A percentile compares a stretch with the other conserved stretches of the same genome.
Evolutionary conservation across 805 yeast genomes (phyloP).

Genomic region (Aciculoconidium aculeatum): DNA sequence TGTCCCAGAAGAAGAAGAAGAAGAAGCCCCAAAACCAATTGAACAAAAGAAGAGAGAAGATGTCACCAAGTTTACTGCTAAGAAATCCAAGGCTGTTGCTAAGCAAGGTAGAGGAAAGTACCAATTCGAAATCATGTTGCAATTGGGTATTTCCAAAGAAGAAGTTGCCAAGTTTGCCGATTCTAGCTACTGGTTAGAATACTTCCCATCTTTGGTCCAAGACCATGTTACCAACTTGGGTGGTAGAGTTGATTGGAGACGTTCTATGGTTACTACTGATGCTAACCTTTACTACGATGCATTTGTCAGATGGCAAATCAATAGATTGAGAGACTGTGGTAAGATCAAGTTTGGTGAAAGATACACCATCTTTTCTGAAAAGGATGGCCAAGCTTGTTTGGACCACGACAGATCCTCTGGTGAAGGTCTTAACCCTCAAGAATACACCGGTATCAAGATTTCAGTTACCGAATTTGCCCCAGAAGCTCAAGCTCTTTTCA

Average conservation of each 20-base stretch:
- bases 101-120: conserved; percentile 91
- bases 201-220: conserved; percentile 87
- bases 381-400: conserved; percentile 99
- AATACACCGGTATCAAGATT: conserved; percentile 90
- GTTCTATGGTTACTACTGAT: conserved; percentile 92
- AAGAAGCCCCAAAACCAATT: conserved; percentile 9
- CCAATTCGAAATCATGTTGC: conserved; percentile 95
- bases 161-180: conserved; percentile 88
- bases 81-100: conserved; percentile 89
- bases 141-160: conserved; percentile 78
- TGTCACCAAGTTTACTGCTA: conserved; percentile 85
- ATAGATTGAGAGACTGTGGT: conserved; percentile 73
- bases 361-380: conserved; percentile 93
- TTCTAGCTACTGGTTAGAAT: conserved; percentile 82
- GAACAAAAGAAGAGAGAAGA: conserved; percentile 49
- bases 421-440: conserved; percentile 96
- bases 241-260: conserved; percentile 96
- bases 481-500: conserved; percentile 49
- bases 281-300: conserved; percentile 93
- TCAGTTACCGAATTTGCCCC: conserved; percentile 55
- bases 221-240: conserved; percentile 77
- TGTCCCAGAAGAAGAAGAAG: conserved; percentile 57
- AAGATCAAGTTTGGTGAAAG: conserved; percentile 98
- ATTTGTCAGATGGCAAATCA: conserved; percentile 95
- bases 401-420: conserved; percentile 97